A percentile compares a stretch with the other conserved stretches of the same genome.
These are phyloP conservation scores for Lathyrus oleraceus DNA, from an alignment of 306 rosid genomes.

Conservation along the genomic window DNA sequence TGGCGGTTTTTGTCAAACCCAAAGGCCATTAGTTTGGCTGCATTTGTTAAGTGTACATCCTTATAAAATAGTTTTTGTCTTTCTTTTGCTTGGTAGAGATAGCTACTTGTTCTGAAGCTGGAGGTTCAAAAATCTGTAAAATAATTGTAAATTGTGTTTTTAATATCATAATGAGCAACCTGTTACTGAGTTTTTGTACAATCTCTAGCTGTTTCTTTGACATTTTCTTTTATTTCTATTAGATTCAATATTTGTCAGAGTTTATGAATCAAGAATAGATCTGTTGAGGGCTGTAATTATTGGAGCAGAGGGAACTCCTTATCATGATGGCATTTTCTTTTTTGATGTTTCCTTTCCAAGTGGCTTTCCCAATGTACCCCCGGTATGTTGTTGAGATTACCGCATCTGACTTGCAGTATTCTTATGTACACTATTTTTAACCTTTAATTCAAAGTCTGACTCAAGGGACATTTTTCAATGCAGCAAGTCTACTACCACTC, in stretches of 20 bases:
- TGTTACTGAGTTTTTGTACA: constrained; percentile 1
- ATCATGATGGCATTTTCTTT: constrained; percentile 92
- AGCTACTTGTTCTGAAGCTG: constrained; percentile 25
- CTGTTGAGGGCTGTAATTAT: constrained; percentile 87
- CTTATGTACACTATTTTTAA: constrained; percentile 10
- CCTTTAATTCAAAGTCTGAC: constrained; percentile 35
- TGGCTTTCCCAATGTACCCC: constrained; percentile 70
- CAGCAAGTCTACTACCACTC: constrained; percentile 81
- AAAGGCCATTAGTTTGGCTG: constrained; percentile 9
- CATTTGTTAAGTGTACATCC: not conserved
- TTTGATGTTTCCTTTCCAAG: constrained; percentile 82
- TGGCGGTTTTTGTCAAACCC: not conserved
- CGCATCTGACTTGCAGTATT: constrained; percentile 15
- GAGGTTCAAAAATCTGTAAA: constrained; percentile 2
- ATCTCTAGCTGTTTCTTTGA: constrained; percentile 33
- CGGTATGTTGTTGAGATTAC: constrained; percentile 58
- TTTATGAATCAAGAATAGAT: constrained; percentile 82
- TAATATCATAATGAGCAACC: constrained; percentile 30
- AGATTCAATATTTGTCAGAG: constrained; percentile 83
- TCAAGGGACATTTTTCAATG: constrained; percentile 28
- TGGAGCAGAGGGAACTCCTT: constrained; percentile 96
- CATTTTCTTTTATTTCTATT: constrained; percentile 27
- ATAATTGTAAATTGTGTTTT: constrained; percentile 28
- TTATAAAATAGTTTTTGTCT: not conserved
- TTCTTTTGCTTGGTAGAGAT: constrained; percentile 7